phyloP scores from a whole-genome alignment of 1,284 basidiomycete species.

The Apiotrichum porosum region DNA sequence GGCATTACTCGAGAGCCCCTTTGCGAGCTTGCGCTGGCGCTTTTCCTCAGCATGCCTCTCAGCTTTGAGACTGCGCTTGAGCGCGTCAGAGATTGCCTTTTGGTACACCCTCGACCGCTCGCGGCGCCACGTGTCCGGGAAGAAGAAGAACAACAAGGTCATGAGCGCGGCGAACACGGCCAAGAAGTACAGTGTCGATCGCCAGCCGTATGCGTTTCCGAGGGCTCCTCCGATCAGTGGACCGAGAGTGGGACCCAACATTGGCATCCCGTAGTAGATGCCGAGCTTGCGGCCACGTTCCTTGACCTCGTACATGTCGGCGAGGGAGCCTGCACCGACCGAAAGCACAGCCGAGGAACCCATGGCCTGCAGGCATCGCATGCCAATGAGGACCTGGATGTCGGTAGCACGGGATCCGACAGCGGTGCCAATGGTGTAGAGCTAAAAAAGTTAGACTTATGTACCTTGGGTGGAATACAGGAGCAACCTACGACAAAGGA shows the following conservation, averaged over 20 bases:
- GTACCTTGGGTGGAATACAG: neutral
- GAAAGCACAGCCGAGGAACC: conserved; percentile 71
- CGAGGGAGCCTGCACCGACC: conserved; percentile 71
- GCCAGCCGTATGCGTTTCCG: conserved; percentile 63
- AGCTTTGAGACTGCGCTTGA: conserved; percentile 37
- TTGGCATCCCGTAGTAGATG: conserved; percentile 43
- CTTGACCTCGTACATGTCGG: conserved; percentile 70
- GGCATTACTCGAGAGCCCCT: conserved; percentile 26
- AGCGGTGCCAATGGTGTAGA: conserved; percentile 63
- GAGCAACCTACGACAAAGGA: conserved; percentile 51
- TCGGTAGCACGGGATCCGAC: conserved; percentile 59
- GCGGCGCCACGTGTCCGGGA: conserved; percentile 75
- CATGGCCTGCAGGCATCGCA: conserved; percentile 41
- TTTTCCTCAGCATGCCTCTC: conserved; percentile 28
- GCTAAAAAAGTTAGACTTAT: conserved; percentile 28
- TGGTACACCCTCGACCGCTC: conserved; percentile 76
- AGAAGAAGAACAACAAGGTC: conserved; percentile 59
- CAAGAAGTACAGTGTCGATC: conserved; percentile 75
- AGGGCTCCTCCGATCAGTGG: conserved; percentile 66
- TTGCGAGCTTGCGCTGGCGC: conserved; percentile 23
- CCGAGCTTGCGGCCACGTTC: conserved; percentile 66
- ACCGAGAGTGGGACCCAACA: conserved; percentile 60
- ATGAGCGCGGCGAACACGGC: conserved; percentile 59
- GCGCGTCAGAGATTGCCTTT: conserved; percentile 49
- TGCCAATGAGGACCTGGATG: conserved; percentile 63